Evolutionary conservation across 805 yeast genomes (phyloP).

Genomic region (Monosporozyma siamensis): DNA sequence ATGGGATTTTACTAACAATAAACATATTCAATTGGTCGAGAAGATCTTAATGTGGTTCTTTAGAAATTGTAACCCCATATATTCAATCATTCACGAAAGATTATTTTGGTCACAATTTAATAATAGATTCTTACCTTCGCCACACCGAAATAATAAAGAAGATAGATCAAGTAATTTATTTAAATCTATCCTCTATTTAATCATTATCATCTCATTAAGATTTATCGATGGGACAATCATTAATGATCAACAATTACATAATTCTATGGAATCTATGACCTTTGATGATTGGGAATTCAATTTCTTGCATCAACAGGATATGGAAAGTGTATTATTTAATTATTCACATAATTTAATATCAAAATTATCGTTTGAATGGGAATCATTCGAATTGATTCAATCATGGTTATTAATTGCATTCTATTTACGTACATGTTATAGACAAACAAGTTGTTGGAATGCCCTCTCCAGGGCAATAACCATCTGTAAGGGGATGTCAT

Average conservation of each 20-base stretch:
- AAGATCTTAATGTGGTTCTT: conserved; percentile 33
- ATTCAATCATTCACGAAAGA: conserved; percentile 43
- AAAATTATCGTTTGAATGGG: conserved; percentile 42
- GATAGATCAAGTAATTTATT: conserved; percentile 36
- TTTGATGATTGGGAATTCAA: neutral
- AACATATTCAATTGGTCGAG: conserved; percentile 24
- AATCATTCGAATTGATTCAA: conserved; percentile 42
- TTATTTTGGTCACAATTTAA: conserved; percentile 44
- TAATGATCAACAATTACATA: neutral
- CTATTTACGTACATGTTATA: conserved; percentile 36
- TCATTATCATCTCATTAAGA: conserved; percentile 43
- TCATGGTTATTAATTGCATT: conserved; percentile 40
- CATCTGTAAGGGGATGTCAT: conserved; percentile 38
- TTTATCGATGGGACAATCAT: conserved; percentile 34
- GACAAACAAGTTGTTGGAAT: conserved; percentile 37
- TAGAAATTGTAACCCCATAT: conserved; percentile 43
- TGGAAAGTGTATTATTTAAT: conserved; percentile 38
- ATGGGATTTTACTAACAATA: conserved; percentile 11
- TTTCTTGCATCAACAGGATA: conserved; percentile 4
- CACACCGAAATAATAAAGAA: conserved; percentile 11
- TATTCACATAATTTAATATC: conserved; percentile 33
- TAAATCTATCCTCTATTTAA: conserved; percentile 41
- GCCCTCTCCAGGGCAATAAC: conserved; percentile 36
- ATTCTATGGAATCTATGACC: neutral
- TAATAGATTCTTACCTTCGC: conserved; percentile 18